Evolutionary conservation across 768 basidiomycete genomes (phyloP), one percentile per base, ranked within the genome.

Genomic region (Lyophyllum semitale): DNA sequence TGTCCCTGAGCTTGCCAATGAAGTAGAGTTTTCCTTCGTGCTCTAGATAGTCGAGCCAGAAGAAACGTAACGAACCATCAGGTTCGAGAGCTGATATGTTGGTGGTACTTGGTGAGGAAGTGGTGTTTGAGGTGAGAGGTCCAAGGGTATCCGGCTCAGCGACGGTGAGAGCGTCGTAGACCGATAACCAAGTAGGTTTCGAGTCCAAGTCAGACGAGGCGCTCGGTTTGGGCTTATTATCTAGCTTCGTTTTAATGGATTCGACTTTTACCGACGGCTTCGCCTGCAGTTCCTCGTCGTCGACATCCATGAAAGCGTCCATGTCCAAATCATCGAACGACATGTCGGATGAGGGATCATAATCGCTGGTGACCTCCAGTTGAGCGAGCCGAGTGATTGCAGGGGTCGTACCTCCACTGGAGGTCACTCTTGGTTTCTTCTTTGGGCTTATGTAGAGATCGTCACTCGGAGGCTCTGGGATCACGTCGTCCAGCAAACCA

Each of bases 1-100:
- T 88, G 72, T 95, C 93, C 61, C 89, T 84, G 40, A 95, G 82
- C 72, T 98, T 98, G 7, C 97, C 97, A 41, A 92, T 83, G 59
- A 99, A 89, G 67, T 93, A 89, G 3, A 99, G 76, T 55, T 82
- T 84, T 15, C 95, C 96, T 15, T 89, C 83, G 45, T 84, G 81
- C 67, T 98, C 94, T 30, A 95, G 84, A 64, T 93, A 93, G 66
- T 99, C 97, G 20, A 98, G 77, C 97, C 97, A 99, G 77, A 88
- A 99, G 77, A 99, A 95, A 25, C 82, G 83, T 13, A 98, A 73
- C 3, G 86, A 89, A 1, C 93, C 94, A 59, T 97, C 93, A 4
- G 82, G 73, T 65, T 98, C 93, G 2, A 95, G 78, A 0, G 87
- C 88, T 38, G 81, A 80, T 7, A 85, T 60, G 20, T 77, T 66